Evolutionary conservation across 169 alveolate species (phyloP), one percentile per base, ranked within the genome.

Genomic region (Perkinsus olseni): DNA sequence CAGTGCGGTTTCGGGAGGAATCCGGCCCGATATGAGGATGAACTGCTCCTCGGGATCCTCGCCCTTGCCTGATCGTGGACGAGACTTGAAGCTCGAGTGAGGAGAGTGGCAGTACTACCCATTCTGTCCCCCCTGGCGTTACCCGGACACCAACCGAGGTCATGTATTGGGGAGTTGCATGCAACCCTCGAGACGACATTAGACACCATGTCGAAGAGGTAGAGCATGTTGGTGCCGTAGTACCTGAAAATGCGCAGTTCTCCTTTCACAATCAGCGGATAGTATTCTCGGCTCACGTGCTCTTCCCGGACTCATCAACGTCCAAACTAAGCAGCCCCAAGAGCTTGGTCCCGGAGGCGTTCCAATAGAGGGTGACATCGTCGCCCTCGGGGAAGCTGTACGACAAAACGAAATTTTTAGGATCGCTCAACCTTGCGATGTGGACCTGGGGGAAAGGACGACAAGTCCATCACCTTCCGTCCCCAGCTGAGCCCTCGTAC

Each of bases 341-440:
- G 36, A 96, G 94, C 0, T 96, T 74, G 38, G 94, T 94, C 45
- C 96, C 97, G 39, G 74, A 94, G 93, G 92, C 93, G 91, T 95
- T 96, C 97, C 97, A 96, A 38, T 94, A 96, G 37, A 96, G 74
- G 74, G 94, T 96, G 34, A 96, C 96, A 82, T 96, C 97, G 93
- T 96, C 97, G 21, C 96, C 95, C 38, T 93, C 93, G 74, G 94
- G 93, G 93, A 96, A 96, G 31, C 91, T 92, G 91, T 95, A 62
- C 8, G 82, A 62, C 82, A 62, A 62, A 24, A 62, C 82, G 34
- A 62, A 62, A 1, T 62, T 62, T 24, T 62, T 8, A 62, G 82
- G 82, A 3, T 62, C 82, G 31, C 82, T 62, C 82, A 62, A 24
- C 34, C 0, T 24, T 3, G 82, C 1, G 10, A 62, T 24, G 31